These are phyloP conservation scores for Penicilliopsis zonata DNA, from an alignment of 495 filamentous ascomycete species.

Conservation along the genomic window DNA sequence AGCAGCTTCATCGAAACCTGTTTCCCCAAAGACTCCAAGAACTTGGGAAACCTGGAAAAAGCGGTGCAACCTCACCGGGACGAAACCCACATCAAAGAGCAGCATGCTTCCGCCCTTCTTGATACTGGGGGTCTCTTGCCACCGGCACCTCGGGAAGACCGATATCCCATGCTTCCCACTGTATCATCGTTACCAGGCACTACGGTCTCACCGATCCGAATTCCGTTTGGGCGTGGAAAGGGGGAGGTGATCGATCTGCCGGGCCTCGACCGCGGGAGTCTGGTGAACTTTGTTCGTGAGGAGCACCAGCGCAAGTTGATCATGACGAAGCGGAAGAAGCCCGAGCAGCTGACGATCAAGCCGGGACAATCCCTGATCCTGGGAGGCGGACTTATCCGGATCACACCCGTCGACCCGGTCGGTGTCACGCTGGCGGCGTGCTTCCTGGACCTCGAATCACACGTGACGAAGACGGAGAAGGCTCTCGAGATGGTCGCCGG, in stretches of 20 bases:
- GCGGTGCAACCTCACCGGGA: conserved; percentile 17
- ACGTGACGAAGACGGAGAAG: conserved; percentile 69
- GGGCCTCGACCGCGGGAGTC: conserved; percentile 60
- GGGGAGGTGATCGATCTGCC: conserved; percentile 95
- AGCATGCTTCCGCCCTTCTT: conserved; percentile 7
- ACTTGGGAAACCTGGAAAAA: conserved; percentile 25
- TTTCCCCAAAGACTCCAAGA: conserved; percentile 67
- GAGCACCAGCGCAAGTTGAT: conserved; percentile 53
- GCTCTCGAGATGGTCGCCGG: conserved; percentile 54
- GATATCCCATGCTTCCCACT: conserved; percentile 69
- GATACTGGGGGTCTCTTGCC: conserved; percentile 47
- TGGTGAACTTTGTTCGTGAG: conserved; percentile 55
- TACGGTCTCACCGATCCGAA: conserved; percentile 83
- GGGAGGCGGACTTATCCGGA: conserved; percentile 72
- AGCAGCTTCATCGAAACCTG: conserved; percentile 77
- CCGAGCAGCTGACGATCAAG: conserved; percentile 58
- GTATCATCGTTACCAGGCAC: conserved; percentile 84
- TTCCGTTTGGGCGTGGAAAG: conserved; percentile 70
- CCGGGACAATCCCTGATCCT: conserved; percentile 75
- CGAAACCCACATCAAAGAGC: conserved; percentile 8
- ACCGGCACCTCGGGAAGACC: conserved; percentile 55
- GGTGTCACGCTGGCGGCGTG: conserved; percentile 58
- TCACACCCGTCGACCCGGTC: conserved; percentile 59
- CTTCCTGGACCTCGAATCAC: conserved; percentile 62
- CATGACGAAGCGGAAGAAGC: conserved; percentile 59